These are phyloP conservation scores for Colletotrichum sojae DNA, from an alignment of 2,329 filamentous ascomycete species.

Conservation along the genomic window DNA sequence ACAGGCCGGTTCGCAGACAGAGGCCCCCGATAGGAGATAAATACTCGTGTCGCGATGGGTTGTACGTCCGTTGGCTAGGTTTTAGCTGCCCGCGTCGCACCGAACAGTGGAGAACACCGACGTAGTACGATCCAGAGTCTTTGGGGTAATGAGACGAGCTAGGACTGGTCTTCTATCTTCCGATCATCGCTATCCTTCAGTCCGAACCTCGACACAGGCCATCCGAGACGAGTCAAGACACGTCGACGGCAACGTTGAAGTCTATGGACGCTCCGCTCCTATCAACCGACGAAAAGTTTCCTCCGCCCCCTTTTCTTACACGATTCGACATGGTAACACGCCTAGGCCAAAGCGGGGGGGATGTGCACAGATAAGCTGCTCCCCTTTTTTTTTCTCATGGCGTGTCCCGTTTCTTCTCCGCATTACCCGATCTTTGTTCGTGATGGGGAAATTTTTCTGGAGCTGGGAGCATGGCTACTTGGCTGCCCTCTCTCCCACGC, in stretches of 20 bases:
- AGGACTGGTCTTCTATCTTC: neutral
- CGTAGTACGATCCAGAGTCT: too few relatives aligned
- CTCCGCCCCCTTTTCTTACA: constrained; percentile 18
- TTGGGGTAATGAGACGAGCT: too few relatives aligned
- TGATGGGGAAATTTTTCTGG: neutral
- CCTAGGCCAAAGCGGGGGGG: constrained; percentile 8
- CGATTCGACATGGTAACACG: constrained; percentile 23
- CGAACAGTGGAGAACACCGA: too few relatives aligned
- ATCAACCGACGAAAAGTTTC: constrained; percentile 20
- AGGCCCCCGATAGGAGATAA: too few relatives aligned
- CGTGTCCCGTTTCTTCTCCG: constrained; percentile 15
- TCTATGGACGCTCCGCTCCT: constrained; percentile 8
- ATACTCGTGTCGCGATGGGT: too few relatives aligned
- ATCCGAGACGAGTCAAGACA: neutral
- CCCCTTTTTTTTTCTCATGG: too few relatives aligned
- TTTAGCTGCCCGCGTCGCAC: too few relatives aligned
- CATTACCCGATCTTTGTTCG: constrained; percentile 15
- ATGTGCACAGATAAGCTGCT: constrained; percentile 22
- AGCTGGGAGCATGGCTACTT: constrained; percentile 7
- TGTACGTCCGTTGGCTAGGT: too few relatives aligned
- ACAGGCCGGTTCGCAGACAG: too few relatives aligned
- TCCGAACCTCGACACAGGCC: neutral
- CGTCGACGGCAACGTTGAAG: constrained; percentile 24
- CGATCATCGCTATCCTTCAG: neutral
- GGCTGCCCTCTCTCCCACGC: neutral